Conservation (phyloP, 148 eudicot genomes). For the Vaccinium corymbosum region DNA sequence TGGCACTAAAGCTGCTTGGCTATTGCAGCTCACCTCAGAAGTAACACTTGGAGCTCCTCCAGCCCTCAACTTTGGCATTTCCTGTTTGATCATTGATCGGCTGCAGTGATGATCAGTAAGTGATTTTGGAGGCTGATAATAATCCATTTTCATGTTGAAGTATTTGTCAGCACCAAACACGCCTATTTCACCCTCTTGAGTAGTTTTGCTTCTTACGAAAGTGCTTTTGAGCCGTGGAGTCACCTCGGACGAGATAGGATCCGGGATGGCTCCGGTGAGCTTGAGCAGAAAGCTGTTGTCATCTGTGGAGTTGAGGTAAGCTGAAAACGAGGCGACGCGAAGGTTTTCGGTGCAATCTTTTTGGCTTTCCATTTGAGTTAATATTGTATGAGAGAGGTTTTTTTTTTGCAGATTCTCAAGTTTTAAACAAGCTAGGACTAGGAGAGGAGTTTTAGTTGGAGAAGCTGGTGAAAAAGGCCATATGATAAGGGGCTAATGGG, state of each 20-base stretch:
- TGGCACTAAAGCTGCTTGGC: conserved; percentile 40
- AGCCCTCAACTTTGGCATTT: conserved; percentile 18
- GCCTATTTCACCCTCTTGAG: conserved; percentile 34
- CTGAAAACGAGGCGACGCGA: conserved; percentile 73
- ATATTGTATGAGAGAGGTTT: neutral
- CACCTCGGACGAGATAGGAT: conserved; percentile 24
- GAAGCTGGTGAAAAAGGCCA: neutral
- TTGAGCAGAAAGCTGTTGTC: conserved; percentile 39
- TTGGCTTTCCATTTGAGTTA: conserved; percentile 32
- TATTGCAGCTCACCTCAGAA: conserved; percentile 48
- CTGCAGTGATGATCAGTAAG: neutral
- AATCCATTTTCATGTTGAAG: conserved; percentile 34
- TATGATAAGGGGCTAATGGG: neutral
- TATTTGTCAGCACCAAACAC: conserved; percentile 65
- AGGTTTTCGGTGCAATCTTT: conserved; percentile 20
- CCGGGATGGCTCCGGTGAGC: conserved; percentile 34
- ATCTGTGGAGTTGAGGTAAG: conserved; percentile 54
- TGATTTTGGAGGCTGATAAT: neutral
- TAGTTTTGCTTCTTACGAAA: neutral
- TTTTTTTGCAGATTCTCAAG: too few species aligned
- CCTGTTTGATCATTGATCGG: conserved; percentile 19
- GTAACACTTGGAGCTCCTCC: conserved; percentile 36
- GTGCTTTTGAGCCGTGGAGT: conserved; percentile 16
- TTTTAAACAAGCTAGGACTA: neutral
- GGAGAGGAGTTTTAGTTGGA: neutral